phyloP scores from a whole-genome alignment of 164 flowering plant species.

The Cinnamomum micranthum region DNA sequence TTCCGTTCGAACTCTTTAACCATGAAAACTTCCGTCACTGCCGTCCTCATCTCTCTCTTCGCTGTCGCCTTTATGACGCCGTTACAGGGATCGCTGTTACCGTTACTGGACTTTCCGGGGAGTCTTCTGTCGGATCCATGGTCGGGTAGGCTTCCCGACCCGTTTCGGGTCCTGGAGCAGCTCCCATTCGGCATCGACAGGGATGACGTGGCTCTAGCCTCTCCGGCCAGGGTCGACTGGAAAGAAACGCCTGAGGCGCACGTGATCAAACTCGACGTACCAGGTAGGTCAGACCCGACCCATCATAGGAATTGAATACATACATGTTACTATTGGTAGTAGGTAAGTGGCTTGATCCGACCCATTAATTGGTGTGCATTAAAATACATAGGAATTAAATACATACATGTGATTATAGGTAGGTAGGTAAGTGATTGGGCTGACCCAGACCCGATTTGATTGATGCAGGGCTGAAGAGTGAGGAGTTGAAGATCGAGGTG shows the following conservation, averaged over 20 bases:
- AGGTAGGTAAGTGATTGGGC: no score
- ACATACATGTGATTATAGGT: no score
- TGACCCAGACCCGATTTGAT: no score
- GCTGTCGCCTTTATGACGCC: background rate
- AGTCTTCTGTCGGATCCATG: conserved; percentile 1
- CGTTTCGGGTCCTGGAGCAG: conserved; percentile 42
- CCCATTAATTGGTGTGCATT: no score
- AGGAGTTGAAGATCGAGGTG: conserved; percentile 12
- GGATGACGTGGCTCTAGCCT: conserved; percentile 9
- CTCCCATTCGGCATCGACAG: conserved; percentile 28
- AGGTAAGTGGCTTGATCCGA: background rate
- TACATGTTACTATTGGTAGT: no score
- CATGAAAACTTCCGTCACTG: background rate
- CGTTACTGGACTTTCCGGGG: conserved; percentile 6
- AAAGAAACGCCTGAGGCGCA: conserved; percentile 8
- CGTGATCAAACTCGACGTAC: conserved; percentile 3
- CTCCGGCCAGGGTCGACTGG: conserved; percentile 11
- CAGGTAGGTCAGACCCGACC: background rate
- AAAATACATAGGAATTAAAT: no score
- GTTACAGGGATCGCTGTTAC: conserved; percentile 3
- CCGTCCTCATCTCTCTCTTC: background rate
- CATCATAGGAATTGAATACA: no score
- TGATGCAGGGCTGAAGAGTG: conserved; percentile 11
- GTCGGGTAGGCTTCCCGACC: conserved; percentile 20
- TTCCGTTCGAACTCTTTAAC: no score